Conservation (phyloP, 805 yeast species). For the Debaryomyces castellii region DNA sequence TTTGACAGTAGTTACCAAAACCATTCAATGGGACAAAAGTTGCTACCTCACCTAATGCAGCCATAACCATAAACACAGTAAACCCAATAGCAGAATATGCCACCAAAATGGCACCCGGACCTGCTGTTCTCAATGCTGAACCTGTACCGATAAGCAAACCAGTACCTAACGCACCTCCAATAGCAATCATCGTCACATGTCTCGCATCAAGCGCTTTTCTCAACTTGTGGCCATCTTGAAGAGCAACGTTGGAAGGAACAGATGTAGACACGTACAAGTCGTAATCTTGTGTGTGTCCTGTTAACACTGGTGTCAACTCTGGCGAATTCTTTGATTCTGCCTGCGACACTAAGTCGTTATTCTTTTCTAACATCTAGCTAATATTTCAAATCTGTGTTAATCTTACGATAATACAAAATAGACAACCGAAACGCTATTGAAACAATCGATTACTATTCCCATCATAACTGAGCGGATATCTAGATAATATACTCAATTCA, state of each 20-base stretch:
- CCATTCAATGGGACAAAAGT: slow-evolving; percentile 68
- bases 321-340: background rate
- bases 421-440: background rate
- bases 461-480: background rate
- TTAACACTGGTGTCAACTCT: slow-evolving; percentile 28
- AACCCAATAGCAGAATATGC: slow-evolving; percentile 72
- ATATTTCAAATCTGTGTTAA: slow-evolving; percentile 8
- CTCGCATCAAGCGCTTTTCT: slow-evolving; percentile 50
- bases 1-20: slow-evolving; percentile 61
- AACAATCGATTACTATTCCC: background rate
- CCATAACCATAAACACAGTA: slow-evolving; percentile 67
- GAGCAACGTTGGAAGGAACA: slow-evolving; percentile 32
- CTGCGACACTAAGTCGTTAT: background rate
- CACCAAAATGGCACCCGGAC: slow-evolving; percentile 64
- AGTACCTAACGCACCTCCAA: slow-evolving; percentile 84
- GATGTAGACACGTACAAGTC: slow-evolving; percentile 46
- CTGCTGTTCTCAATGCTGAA: slow-evolving; percentile 64
- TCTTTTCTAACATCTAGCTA: background rate
- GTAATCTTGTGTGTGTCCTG: slow-evolving; percentile 49
- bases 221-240: slow-evolving; percentile 46
- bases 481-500: background rate
- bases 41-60: slow-evolving; percentile 69
- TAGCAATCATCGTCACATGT: slow-evolving; percentile 71
- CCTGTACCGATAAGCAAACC: slow-evolving; percentile 81
- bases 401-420: background rate